A percentile compares a stretch with the other conserved stretches of the same genome.
Evolutionary conservation across 345 rosid genomes (phyloP).

Genomic region (Laguncularia racemosa): DNA sequence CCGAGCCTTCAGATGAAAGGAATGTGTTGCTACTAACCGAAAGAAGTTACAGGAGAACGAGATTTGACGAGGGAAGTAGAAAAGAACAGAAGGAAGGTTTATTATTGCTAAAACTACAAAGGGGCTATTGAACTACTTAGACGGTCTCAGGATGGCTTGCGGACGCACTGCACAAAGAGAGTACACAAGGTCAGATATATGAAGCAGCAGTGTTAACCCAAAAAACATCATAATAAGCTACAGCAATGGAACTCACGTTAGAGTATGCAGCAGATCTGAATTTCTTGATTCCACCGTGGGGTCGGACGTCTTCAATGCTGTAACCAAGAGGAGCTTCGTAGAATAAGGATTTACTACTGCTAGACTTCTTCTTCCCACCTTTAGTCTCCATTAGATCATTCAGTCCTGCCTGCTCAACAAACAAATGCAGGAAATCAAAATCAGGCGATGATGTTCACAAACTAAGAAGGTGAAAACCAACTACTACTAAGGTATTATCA

Average conservation of each 20-base stretch:
- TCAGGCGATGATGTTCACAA: too few species aligned
- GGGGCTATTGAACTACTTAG: constrained; percentile 13
- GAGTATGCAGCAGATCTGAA: constrained; percentile 69
- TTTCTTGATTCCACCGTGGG: constrained; percentile 98
- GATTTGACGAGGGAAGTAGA: constrained; percentile 6
- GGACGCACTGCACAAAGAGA: constrained; percentile 52
- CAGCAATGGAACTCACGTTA: constrained; percentile 10
- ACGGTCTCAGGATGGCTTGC: constrained; percentile 72
- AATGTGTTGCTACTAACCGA: constrained; percentile 19
- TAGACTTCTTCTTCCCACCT: constrained; percentile 90
- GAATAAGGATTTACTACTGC: constrained; percentile 56
- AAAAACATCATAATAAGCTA: background rate
- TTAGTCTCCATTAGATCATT: constrained; percentile 95
- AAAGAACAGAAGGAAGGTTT: constrained; percentile 1
- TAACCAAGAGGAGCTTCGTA: constrained; percentile 99
- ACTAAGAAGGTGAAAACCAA: background rate
- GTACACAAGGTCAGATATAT: constrained; percentile 5
- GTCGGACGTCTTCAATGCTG: constrained; percentile 97
- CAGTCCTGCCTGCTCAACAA: constrained; percentile 31
- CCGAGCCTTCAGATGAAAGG: constrained; percentile 10
- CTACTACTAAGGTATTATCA: background rate
- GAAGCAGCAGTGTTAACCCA: background rate
- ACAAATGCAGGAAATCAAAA: constrained; percentile 2
- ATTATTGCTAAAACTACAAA: constrained; percentile 3
- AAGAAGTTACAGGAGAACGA: constrained; percentile 6